Evolutionary conservation across 371 early-diverging fungal genomes (phyloP), one percentile per base, ranked within the genome.

Genomic region (Actinomucor elegans): DNA sequence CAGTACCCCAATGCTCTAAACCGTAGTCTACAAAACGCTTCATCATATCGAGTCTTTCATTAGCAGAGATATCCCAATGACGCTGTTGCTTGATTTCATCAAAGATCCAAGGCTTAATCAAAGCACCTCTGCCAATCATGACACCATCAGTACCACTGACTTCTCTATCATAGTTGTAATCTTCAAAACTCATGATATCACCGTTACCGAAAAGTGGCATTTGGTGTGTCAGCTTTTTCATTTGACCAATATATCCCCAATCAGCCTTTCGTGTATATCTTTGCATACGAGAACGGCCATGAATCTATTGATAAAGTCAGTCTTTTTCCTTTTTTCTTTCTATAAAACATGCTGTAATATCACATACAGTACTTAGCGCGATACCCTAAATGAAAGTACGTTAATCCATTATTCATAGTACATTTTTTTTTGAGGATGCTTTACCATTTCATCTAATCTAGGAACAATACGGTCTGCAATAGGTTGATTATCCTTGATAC

Each of bases 61-160:
- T 61, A 0, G 94, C 81, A 20, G 92, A 89, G 45, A 97, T 96
- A 66, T 98, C 99, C 88, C 88, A 94, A 44, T 92, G 83, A 17
- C 86, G 75, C 46, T 89, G 83, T 20, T 87, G 83, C 57, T 91
- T 87, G 62, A 98, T 96, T 68, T 98, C 98, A n/a, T 86, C 81
- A 71, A 94, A 94, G 4, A 98, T 72, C 99, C 99, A 98, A 7
- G 99, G 99, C 80, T 98, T 98, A 66, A 97, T 92, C 55, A 94
- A 72, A 3, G 93, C 93, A 15, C 92, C 79, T 47, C 74, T 57
- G 26, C 92, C 97, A 50, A 98, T 87, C 96, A 98, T 94, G 20
- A 93, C 72, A 14, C 97, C 97, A 64, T 91, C 92, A 5, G 91
- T 83, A 23, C 81, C 72, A 20, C 75, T 69, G 12, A 75, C 55